These are phyloP conservation scores for Ogataea sp. DNA, from an alignment of 805 yeast genomes.

Conservation along the genomic window DNA sequence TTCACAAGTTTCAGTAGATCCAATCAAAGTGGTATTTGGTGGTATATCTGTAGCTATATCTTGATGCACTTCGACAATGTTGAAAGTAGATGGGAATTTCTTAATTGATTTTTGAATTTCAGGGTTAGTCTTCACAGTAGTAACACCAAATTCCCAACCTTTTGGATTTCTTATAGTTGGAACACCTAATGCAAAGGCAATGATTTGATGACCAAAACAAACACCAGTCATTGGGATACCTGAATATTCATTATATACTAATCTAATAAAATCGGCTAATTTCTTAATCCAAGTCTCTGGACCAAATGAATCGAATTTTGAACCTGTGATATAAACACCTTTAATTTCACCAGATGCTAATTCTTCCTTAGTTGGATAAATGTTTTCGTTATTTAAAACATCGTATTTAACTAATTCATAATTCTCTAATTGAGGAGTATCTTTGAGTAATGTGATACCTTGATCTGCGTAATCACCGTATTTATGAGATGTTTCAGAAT, in stretches of 20 bases:
- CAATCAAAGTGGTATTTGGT: background rate
- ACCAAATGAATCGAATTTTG: constrained; percentile 38
- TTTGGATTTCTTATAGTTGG: constrained; percentile 44
- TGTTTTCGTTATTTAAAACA: constrained; percentile 21
- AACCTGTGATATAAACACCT: constrained; percentile 47
- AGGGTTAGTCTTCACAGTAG: constrained; percentile 37
- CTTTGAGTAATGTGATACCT: constrained; percentile 25
- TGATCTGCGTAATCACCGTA: constrained; percentile 50
- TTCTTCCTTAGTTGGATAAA: constrained; percentile 14
- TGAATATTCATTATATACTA: constrained; percentile 6
- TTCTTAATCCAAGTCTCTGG: constrained; percentile 33
- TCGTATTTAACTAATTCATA: constrained; percentile 28
- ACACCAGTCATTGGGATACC: constrained; percentile 54
- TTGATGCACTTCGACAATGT: constrained; percentile 48
- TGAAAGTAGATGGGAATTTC: constrained; percentile 17
- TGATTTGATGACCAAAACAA: constrained; percentile 84
- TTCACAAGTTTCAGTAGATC: constrained; percentile 28
- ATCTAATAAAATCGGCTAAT: constrained; percentile 28
- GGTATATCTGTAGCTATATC: constrained; percentile 40
- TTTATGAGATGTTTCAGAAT: constrained; percentile 14
- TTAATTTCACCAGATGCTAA: constrained; percentile 22
- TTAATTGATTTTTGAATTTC: constrained; percentile 9
- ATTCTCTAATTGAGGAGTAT: constrained; percentile 8
- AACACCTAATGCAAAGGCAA: constrained; percentile 59
- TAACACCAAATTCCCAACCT: constrained; percentile 73